Base-by-base conservation (phyloP, 2,329 filamentous ascomycete genomes). In the Fusarium sp. region DNA sequence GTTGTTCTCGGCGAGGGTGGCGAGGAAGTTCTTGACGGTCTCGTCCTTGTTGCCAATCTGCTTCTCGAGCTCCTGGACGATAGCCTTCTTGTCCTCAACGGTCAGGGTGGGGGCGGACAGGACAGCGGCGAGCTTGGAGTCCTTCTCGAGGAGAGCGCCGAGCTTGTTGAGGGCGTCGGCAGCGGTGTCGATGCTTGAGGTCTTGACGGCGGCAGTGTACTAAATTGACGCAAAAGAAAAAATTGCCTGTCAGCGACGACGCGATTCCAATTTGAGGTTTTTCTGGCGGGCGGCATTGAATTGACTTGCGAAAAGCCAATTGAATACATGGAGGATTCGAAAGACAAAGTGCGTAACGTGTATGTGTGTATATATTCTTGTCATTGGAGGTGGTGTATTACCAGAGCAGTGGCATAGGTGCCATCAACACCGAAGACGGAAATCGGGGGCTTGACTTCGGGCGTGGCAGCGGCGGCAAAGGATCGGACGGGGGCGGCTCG, bases 361-460 rank as follows among this genome's bases (percentile, higher is more conserved):
- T 3, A 26, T 10, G 26, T 40, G 8, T 20, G 20, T 30, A 21
- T 48, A n/a, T 23, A 19, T 43, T 21, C 15, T 42, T 30, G 20
- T 56, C 30, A 47, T 40, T 38, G 40, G 53, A 50, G 44, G 61
- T 46, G 53, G 64, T 56, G 62, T 93, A 42, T 81, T 95, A 99
- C 96, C 90, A 99, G 88, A 85, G 96, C 96, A 84, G 91, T 94
- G 80, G 96, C 96, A 85, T 99, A 99, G 80, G 95, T 98, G 82
- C 96, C 96, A 83, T 98, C 96, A 78, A 99, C 85, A 75, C 96
- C 96, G 83, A 93, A 99, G 78, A 99, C 88, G 76, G 94, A 88
- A 79, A 97, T 86, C 73, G 96, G 96, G 76, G 95, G 89, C 86
- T 92, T 94, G 80, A 89, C 83, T 65, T 90, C 88, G 79, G 88